Evolutionary conservation across 768 basidiomycete genomes (phyloP), one percentile per base, ranked within the genome.

Genomic region (Suillus luteus): DNA sequence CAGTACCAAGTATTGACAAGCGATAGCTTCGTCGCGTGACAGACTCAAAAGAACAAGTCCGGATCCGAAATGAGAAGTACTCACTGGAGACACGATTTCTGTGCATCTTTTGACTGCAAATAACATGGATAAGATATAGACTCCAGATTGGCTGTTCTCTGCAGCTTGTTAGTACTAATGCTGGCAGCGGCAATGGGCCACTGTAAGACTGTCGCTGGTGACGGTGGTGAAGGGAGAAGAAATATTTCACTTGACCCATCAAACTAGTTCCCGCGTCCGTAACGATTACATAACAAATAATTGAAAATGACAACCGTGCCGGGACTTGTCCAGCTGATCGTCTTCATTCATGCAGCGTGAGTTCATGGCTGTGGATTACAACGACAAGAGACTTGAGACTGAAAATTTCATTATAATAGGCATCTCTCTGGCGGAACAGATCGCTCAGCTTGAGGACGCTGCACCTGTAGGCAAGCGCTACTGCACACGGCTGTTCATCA

Each of bases 371-470:
- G 22, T 43, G 51, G 35, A 37, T 51, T 19, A 19, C 46, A 31
- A 27, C 49, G 14, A 19, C 35, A 33, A 48, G 27, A 55, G 67
- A 62, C 52, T 64, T 44, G 27, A 55, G 67, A 62, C 52, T 64
- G 55, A 64, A n/a, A 37, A 51, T 15, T 37, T 33, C 10, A 12
- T 1, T 1, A 54, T 49, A 31, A 14, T 65, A 82, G 82, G 83
- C 35, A 73, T 89, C 41, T 86, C 90, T 3, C 82, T 92, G 31
- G 87, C 86, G 3, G 85, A 96, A 72, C 94, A 96, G 71, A 86
- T 97, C 48, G 90, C 89, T 43, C 84, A 90, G 71, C 85, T 98
- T 31, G 84, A 92, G 55, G 85, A 91, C 59, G 77, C 87, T 24
- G 83, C 87, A 12, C 91, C 91, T 57, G 76, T 80, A 43, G 91